Evolutionary conservation across 805 yeast species (phyloP).

Genomic region (Barnettozyma californica): DNA sequence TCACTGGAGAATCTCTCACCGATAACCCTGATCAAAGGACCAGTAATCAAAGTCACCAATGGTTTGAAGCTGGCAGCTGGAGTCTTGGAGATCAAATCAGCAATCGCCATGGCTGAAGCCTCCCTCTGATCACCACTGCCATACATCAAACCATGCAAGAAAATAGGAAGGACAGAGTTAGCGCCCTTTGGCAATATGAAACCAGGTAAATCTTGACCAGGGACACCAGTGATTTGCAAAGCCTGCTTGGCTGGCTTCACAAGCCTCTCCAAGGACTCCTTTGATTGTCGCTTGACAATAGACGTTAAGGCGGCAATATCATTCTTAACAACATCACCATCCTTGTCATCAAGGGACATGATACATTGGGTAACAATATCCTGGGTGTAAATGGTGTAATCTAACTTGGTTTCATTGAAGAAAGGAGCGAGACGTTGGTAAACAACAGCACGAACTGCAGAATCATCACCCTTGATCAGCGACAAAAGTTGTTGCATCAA

Average conservation of each 20-base stretch:
- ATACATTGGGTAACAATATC: constrained; percentile 74
- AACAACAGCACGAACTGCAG: constrained; percentile 55
- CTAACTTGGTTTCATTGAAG: constrained; percentile 60
- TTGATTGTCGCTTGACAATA: constrained; percentile 65
- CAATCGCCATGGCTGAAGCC: constrained; percentile 81
- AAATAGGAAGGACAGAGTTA: constrained; percentile 80
- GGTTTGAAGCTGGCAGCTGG: constrained; percentile 80
- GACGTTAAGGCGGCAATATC: constrained; percentile 62
- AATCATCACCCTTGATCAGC: constrained; percentile 71
- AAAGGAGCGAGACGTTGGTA: constrained; percentile 66
- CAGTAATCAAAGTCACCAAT: constrained; percentile 88
- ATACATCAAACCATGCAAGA: constrained; percentile 92
- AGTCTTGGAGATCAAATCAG: constrained; percentile 78
- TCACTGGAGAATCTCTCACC: constrained; percentile 93
- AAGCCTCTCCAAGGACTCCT: constrained; percentile 69
- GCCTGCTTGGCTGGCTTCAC: constrained; percentile 80
- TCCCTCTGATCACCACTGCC: constrained; percentile 84
- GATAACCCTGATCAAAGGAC: constrained; percentile 95
- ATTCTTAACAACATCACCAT: constrained; percentile 54
- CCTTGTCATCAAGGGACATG: constrained; percentile 64
- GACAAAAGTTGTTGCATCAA: constrained; percentile 75
- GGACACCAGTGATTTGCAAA: constrained; percentile 55
- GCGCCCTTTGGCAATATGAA: constrained; percentile 77
- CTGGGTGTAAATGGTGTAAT: constrained; percentile 64
- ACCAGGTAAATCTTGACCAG: constrained; percentile 65